These are phyloP conservation scores for Apiotrichum porosum DNA, from an alignment of 1,284 basidiomycete genomes.

Conservation along the genomic window DNA sequence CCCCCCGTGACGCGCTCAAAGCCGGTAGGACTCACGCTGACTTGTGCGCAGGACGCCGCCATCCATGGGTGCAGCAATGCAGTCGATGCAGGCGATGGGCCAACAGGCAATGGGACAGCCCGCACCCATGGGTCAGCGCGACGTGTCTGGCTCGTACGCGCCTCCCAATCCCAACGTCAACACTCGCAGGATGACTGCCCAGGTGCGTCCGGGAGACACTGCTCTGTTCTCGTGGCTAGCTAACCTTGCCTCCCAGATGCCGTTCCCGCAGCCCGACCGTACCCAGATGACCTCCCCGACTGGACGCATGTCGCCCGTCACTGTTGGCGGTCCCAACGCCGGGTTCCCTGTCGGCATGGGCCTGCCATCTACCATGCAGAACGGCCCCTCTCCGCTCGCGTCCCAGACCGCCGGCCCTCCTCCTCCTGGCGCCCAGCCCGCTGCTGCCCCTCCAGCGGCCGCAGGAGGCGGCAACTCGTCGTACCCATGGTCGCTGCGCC, in stretches of 20 bases:
- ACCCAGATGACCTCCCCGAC: constrained; percentile 1
- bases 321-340: neutral
- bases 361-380: constrained; percentile 9
- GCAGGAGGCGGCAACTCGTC: constrained; percentile 5
- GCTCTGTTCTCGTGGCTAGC: neutral
- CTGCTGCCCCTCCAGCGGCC: neutral
- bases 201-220: neutral
- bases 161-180: constrained; percentile 1
- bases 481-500: constrained; percentile 26
- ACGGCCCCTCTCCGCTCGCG: constrained; percentile 1
- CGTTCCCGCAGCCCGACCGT: neutral
- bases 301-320: constrained; percentile 11
- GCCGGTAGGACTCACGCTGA: too few relatives aligned
- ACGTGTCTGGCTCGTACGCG: constrained; percentile 13
- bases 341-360: constrained; percentile 11
- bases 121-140: constrained; percentile 3
- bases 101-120: too few relatives aligned
- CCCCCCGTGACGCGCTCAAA: too few relatives aligned
- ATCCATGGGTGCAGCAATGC: constrained; percentile 1
- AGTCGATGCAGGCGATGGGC: neutral
- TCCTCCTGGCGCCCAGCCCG: neutral
- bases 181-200: constrained; percentile 11
- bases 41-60: constrained; percentile 8
- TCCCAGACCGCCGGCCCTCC: neutral
- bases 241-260: neutral